Base-by-base conservation (phyloP, 164 flowering plant genomes). In the Echeveria elegans region DNA sequence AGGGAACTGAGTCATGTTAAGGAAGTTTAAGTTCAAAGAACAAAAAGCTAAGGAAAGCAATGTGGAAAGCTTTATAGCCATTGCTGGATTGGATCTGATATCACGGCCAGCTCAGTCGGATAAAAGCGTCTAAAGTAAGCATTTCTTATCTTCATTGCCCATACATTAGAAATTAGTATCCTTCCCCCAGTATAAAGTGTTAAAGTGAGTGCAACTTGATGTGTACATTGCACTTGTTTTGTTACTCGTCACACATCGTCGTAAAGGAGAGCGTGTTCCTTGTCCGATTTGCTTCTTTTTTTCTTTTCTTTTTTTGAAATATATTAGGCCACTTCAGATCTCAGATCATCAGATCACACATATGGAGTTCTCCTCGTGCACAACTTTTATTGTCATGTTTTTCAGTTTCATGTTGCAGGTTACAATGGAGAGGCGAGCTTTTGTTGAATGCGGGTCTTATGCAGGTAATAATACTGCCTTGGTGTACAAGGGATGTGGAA, bases 401-500 rank as follows among this genome's bases (percentile, higher is more conserved):
- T 23, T 52, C 58, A 52, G 58, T 52, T 23, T 52, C 2, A 11
- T 52, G 21, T 48, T 48, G 23, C 53, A 48, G 53, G 21, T 18
- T 18, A 18, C 23, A n/a, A 4, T 48, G 53, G 53, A 48, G 18
- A 8, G 19, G 21, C 53, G 23, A 18, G 28, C 58, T 6, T 23
- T 23, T 26, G 58, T 23, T 52, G 28, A 52, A 10, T n/a, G n/a
- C n/a, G n/a, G n/a, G n/a, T n/a, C n/a, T n/a, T 52, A 26, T 52
- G 38, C 38, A 36, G 90, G 7, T 36, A 10, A 86, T 43, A 70
- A 71, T 78, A 69, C 75, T 69, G 69, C 34, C 66, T 67, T 93
- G 56, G 88, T 90, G 37, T 93, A 87, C 90, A 90, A 83, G 45
- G 97, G 97, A 10, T 93, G 98, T 73, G 78, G 97, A 32, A 86